Evolutionary conservation across 192 early-diverging fungal species (phyloP), one percentile per base, ranked within the genome.

Genomic region (Coemansia sp.): DNA sequence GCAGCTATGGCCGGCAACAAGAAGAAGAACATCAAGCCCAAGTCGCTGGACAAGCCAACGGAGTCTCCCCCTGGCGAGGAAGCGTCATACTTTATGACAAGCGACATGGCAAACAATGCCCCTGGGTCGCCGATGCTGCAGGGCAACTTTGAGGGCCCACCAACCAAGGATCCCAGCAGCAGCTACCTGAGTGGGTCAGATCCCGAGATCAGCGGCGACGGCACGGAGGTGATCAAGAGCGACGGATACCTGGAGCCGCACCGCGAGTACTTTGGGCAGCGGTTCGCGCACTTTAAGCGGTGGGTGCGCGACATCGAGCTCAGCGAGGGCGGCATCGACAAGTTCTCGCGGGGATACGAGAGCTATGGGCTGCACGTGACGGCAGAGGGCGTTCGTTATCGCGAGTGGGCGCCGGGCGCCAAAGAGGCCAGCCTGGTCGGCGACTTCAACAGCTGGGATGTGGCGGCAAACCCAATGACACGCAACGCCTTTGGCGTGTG

Each of bases 371-470:
- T 98, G 66, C 86, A 89, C 61, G 82, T 90, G 18, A 75, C 74
- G n/a, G 36, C 66, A 14, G 84, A 88, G 49, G 84, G 81, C 20
- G 88, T 95, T 52, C 63, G 82, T 4, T 98, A 96, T 79, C 82
- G 92, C n/a, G 96, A 98, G 76, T 98, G 95, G 95, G 95, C 95
- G 36, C 96, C 96, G 6, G 87, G 87, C 47, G 95, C 89, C 7
- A 68, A 59, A 14, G 70, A 73, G 24, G 95, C 94, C 18, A 88
- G 77, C 58, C 83, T 98, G 31, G 84, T 95, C 63, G 96, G 96
- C 36, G 95, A 97, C 42, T 98, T 98, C 76, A 98, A 98, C 74
- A 68, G 86, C 63, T 98, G 96, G 96, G 84, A 97, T 70, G 70
- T 77, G 31, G 61, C 66, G 1, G 76, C 84, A 5, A 88, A 96